These are phyloP conservation scores for Parascedosporium putredinis DNA, from an alignment of 2,329 filamentous ascomycete species.

Conservation along the genomic window DNA sequence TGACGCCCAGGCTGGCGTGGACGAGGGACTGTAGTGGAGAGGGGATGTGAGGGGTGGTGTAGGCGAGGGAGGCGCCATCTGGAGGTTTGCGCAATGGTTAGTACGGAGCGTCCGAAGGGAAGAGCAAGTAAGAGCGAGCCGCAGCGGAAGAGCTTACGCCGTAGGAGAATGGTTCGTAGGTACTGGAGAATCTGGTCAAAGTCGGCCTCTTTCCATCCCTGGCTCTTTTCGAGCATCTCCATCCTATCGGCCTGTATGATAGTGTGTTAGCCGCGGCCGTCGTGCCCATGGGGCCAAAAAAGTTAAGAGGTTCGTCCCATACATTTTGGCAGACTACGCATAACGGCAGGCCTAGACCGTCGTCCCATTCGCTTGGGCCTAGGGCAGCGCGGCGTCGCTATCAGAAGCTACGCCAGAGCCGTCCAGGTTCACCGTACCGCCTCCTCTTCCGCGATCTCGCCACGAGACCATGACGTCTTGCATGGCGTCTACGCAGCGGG, in stretches of 20 bases:
- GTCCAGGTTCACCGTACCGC: constrained; percentile 52
- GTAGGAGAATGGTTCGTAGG: constrained; percentile 77
- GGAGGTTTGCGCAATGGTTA: constrained; percentile 15
- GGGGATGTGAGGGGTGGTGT: constrained; percentile 65
- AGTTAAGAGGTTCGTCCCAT: constrained; percentile 25
- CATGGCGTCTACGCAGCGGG: constrained; percentile 71
- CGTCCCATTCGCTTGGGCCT: constrained; percentile 88
- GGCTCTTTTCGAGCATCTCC: constrained; percentile 77
- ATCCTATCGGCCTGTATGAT: constrained; percentile 66
- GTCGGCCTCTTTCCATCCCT: constrained; percentile 89
- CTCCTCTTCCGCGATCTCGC: constrained; percentile 63
- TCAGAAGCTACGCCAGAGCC: constrained; percentile 45
- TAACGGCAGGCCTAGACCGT: constrained; percentile 73
- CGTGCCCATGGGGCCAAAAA: constrained; percentile 9
- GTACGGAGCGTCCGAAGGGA: neutral
- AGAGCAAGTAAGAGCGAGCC: neutral
- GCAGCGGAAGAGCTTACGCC: constrained; percentile 47
- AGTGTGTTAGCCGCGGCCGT: neutral
- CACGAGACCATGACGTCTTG: constrained; percentile 76
- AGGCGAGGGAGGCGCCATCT: constrained; percentile 80
- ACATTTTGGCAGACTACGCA: constrained; percentile 96
- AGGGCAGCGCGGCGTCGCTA: constrained; percentile 66
- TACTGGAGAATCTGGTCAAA: constrained; percentile 96
- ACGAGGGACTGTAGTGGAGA: constrained; percentile 71
- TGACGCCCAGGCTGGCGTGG: constrained; percentile 78